phyloP scores from a whole-genome alignment of 1,284 basidiomycete species.

The Hymenochaete sp. region DNA sequence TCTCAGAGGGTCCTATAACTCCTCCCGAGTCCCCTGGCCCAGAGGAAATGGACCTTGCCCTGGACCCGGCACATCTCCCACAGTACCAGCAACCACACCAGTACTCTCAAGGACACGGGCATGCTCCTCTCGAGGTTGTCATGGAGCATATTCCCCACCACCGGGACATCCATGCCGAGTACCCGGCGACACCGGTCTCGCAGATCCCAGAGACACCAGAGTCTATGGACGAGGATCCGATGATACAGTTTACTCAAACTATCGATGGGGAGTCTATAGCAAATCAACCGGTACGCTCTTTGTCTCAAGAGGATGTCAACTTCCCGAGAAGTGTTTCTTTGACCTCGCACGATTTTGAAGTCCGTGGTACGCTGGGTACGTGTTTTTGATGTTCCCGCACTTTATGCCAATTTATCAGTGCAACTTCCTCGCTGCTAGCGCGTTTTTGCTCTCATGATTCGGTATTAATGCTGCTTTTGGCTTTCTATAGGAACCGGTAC shows the following conservation, averaged over 20 bases:
- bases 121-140: conserved; percentile 8
- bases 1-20: conserved; percentile 31
- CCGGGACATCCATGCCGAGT: conserved; percentile 8
- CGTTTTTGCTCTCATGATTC: neutral
- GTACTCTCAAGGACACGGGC: neutral
- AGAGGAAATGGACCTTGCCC: conserved; percentile 20
- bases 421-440: no score
- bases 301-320: conserved; percentile 56
- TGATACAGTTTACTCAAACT: no score
- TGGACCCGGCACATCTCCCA: no score
- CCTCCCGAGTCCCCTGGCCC: conserved; percentile 33
- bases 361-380: conserved; percentile 68
- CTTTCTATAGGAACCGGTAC: conserved; percentile 75
- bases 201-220: conserved; percentile 11
- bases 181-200: conserved; percentile 16
- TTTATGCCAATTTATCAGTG: no score
- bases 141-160: conserved; percentile 11
- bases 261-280: conserved; percentile 11
- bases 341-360: conserved; percentile 70
- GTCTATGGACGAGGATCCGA: conserved; percentile 14
- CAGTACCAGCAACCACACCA: conserved; percentile 3
- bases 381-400: conserved; percentile 16
- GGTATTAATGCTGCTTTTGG: neutral
- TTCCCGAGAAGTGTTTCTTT: conserved; percentile 36
- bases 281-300: conserved; percentile 41